Conservation (phyloP, 371 early-diverging fungal genomes). For the Circinella minor region DNA sequence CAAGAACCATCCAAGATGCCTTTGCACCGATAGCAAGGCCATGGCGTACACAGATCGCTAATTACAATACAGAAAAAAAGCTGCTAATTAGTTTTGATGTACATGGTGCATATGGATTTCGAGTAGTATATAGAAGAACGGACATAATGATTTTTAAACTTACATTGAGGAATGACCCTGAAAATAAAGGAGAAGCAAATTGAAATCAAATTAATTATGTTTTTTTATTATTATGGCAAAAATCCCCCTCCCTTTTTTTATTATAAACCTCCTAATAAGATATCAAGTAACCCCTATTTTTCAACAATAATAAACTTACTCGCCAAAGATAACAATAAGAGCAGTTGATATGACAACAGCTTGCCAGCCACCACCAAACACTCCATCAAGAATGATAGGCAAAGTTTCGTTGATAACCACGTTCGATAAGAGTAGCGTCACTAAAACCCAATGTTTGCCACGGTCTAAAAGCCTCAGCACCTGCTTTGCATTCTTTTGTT, state of each 20-base stretch:
- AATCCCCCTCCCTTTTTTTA: neutral
- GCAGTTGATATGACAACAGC: slow-evolving; percentile 90
- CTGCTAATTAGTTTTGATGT: neutral
- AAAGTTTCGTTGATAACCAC: slow-evolving; percentile 94
- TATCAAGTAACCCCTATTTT: too few relatives aligned
- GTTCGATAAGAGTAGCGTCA: slow-evolving; percentile 89
- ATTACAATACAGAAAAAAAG: neutral
- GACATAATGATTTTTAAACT: slow-evolving; percentile 37
- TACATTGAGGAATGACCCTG: slow-evolving; percentile 64
- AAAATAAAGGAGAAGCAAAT: neutral
- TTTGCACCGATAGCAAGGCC: slow-evolving; percentile 84
- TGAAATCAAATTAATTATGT: neutral
- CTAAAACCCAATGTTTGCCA: slow-evolving; percentile 84
- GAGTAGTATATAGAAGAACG: slow-evolving; percentile 46
- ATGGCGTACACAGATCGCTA: slow-evolving; percentile 61
- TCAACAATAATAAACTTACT: slow-evolving; percentile 54
- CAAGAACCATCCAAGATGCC: slow-evolving; percentile 57
- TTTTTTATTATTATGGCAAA: neutral
- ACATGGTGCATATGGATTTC: neutral
- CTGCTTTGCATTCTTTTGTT: slow-evolving; percentile 68
- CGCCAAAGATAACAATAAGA: slow-evolving; percentile 92
- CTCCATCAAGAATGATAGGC: slow-evolving; percentile 86
- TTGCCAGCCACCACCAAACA: slow-evolving; percentile 78
- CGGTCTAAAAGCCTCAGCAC: slow-evolving; percentile 72
- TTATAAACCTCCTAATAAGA: neutral